A percentile compares a stretch with the other conserved stretches of the same genome.
Evolutionary conservation across 192 early-diverging fungal genomes (phyloP).

Genomic region (Coemansia sp.): DNA sequence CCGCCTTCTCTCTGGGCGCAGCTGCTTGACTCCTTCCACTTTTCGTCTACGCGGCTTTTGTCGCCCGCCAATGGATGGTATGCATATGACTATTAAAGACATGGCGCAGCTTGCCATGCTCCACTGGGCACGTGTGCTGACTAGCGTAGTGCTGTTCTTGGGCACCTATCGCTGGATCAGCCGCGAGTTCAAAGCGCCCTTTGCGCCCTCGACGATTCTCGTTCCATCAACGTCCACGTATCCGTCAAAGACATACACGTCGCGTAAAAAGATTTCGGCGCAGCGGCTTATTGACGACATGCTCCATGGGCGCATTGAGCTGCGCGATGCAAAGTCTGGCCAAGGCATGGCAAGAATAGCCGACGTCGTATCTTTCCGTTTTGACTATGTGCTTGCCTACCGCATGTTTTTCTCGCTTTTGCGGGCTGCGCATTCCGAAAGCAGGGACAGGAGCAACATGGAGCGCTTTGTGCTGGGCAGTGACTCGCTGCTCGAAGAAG

Average conservation of each 20-base stretch:
- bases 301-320: conserved; percentile 40
- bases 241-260: conserved; percentile 41
- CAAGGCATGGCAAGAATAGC: conserved; percentile 32
- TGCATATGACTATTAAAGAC: conserved; percentile 5
- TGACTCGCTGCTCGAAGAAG: conserved; percentile 43
- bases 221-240: conserved; percentile 51
- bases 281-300: conserved; percentile 46
- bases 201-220: conserved; percentile 29
- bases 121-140: conserved; percentile 19
- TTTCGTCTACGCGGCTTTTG: neutral
- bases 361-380: conserved; percentile 36
- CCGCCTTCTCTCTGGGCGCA: too few species aligned
- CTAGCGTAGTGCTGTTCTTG: conserved; percentile 16
- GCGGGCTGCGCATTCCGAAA: conserved; percentile 18
- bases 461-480: conserved; percentile 29
- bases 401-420: conserved; percentile 23
- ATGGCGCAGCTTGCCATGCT: conserved; percentile 5
- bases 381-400: conserved; percentile 20
- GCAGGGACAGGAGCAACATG: conserved; percentile 14
- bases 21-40: neutral
- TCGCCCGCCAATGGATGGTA: neutral
- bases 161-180: conserved; percentile 23
- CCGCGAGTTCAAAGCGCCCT: conserved; percentile 21
- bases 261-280: conserved; percentile 25
- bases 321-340: conserved; percentile 46